Evolutionary conservation across 2,329 filamentous ascomycete genomes (phyloP), one percentile per base, ranked within the genome.

Genomic region (Aspergillus sp.): DNA sequence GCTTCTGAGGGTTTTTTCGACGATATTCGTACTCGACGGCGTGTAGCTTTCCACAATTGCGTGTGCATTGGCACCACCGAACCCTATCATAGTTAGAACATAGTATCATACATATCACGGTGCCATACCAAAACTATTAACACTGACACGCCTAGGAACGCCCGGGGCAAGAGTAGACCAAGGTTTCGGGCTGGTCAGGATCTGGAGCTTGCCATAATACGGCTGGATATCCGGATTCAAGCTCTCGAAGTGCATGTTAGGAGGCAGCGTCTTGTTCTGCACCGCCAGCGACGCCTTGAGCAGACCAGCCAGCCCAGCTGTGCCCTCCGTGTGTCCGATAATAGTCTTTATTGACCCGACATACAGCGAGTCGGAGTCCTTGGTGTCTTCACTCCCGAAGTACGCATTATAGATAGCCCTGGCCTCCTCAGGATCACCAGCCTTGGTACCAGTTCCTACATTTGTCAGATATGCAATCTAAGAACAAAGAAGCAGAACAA

Each of bases 321-420:
- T 66, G 61, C 8, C 76, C 70, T 65, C 64, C 3, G 51, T 50
- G 47, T 70, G 68, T 3, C 69, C 68, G 13, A 72, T 58, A 40
- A 64, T 56, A 2, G 64, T 61, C 39, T 69, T 70, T 8, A 70
- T 60, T 7, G 66, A 66, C 1, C 66, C 68, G 12, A 69, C 61
- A 19, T 56, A 53, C 15, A 70, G 53, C 40, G 22, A 1, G 7
- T 2, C 41, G 8, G 41, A 19, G 12, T 4, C 41, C 2, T n/a
- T 44, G 17, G 24, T 27, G 8, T 27, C 24, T 27, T 6, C 17
- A 4, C 20, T 20, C 20, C 42, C 42, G 2, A 45, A 45, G 41
- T 69, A 67, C 5, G 59, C 61, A 2, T 54, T 6, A 0, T 57
- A 51, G 19, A 73, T 64, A 33, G 64, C 63, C 5, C 61, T 56